Evolutionary conservation across 768 basidiomycete species (phyloP).

Genomic region (Royoungia palumana): DNA sequence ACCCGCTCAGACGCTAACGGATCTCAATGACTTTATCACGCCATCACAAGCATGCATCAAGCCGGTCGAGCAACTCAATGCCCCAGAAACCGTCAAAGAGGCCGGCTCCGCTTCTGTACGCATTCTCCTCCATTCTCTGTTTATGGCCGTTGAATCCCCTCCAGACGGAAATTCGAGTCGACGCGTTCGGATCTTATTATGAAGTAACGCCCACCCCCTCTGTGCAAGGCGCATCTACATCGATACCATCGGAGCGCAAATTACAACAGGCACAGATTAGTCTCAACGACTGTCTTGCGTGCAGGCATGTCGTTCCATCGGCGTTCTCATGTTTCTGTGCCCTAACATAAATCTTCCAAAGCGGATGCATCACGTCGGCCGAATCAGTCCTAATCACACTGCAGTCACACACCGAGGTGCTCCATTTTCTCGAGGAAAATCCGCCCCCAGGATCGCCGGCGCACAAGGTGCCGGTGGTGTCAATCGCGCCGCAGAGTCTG

Average conservation of each 20-base stretch:
- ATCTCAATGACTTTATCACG: conserved; percentile 95
- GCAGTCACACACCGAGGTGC: conserved; percentile 92
- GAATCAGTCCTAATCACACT: conserved; percentile 96
- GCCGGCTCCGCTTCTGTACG: conserved; percentile 44
- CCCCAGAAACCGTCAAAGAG: conserved; percentile 38
- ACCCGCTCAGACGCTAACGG: conserved; percentile 70
- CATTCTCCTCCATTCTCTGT: not conserved
- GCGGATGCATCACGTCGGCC: conserved; percentile 97
- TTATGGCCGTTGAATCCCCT: not conserved
- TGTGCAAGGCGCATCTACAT: conserved; percentile 11
- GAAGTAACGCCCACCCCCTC: conserved; percentile 54
- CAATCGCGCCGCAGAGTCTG: conserved; percentile 86
- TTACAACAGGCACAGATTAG: conserved; percentile 94
- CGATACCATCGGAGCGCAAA: conserved; percentile 45
- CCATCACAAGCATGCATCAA: conserved; percentile 98
- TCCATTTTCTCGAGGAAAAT: conserved; percentile 69
- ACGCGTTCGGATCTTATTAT: conserved; percentile 81
- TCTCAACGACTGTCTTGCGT: conserved; percentile 95
- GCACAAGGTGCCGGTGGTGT: conserved; percentile 65
- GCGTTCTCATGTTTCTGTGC: not conserved
- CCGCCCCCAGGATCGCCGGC: conserved; percentile 35
- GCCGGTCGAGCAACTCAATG: conserved; percentile 65
- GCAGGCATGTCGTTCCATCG: conserved; percentile 62
- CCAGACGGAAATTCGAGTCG: conserved; percentile 92
- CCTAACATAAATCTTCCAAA: conserved; percentile 31